phyloP scores from a whole-genome alignment of 768 basidiomycete genomes.

The Termitomyces bulborhizus region DNA sequence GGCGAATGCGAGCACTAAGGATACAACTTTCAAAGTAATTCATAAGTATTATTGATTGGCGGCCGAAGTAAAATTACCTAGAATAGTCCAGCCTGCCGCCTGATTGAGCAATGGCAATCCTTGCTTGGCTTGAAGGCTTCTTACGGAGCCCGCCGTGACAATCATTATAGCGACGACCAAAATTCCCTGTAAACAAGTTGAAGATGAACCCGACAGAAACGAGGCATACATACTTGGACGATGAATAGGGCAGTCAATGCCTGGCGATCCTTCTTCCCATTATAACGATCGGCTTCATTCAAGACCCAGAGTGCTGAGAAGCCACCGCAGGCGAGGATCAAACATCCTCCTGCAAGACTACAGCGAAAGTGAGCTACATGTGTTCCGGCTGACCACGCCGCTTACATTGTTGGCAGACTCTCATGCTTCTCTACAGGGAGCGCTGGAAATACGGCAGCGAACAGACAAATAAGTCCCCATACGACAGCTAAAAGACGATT shows the following conservation, averaged over 20 bases:
- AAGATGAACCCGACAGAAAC: background rate
- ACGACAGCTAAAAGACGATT: slow-evolving; percentile 18
- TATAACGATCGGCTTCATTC: slow-evolving; percentile 3
- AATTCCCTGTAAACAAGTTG: slow-evolving; percentile 25
- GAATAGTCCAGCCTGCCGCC: slow-evolving; percentile 53
- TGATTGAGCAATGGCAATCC: slow-evolving; percentile 64
- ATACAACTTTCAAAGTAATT: slow-evolving; percentile 29
- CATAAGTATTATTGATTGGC: background rate
- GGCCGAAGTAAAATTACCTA: slow-evolving; percentile 33
- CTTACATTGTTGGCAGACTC: slow-evolving; percentile 54
- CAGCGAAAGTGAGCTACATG: background rate
- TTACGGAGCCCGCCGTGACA: slow-evolving; percentile 53
- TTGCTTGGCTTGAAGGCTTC: slow-evolving; percentile 54
- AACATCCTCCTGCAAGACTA: slow-evolving; percentile 42
- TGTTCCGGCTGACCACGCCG: slow-evolving; percentile 1
- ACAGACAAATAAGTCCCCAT: slow-evolving; percentile 48
- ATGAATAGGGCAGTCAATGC: slow-evolving; percentile 4
- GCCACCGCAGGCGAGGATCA: slow-evolving; percentile 33
- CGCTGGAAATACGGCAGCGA: slow-evolving; percentile 63
- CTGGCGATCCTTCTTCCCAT: slow-evolving; percentile 6
- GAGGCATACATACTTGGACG: slow-evolving; percentile 16
- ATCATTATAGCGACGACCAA: slow-evolving; percentile 41
- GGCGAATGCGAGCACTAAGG: slow-evolving; percentile 47
- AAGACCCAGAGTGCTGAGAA: slow-evolving; percentile 10
- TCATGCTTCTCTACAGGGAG: slow-evolving; percentile 71